Evolutionary conservation across 2,329 filamentous ascomycete species (phyloP).

Genomic region (Aspergillus aculeatus): DNA sequence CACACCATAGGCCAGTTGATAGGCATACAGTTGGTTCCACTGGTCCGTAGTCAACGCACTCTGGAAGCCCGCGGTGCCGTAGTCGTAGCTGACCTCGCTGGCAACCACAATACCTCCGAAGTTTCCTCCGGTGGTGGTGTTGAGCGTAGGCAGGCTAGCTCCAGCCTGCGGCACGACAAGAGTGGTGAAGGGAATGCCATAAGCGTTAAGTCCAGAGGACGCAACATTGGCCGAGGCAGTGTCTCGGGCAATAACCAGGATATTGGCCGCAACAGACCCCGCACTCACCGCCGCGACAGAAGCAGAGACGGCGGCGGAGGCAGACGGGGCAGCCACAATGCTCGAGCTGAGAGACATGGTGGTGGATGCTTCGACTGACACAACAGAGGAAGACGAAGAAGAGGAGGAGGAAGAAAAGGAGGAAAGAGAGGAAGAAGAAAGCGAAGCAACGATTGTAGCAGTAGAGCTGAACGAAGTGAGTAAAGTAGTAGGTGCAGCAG

Average conservation of each 20-base stretch:
- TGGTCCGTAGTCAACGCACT: slow-evolving; percentile 58
- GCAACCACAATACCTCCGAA: slow-evolving; percentile 60
- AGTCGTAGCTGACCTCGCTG: slow-evolving; percentile 56
- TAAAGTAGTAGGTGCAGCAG: slow-evolving; percentile 12
- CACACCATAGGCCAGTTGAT: slow-evolving; percentile 58
- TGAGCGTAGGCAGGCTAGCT: slow-evolving; percentile 53
- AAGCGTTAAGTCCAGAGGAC: slow-evolving; percentile 57
- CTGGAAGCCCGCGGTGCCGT: slow-evolving; percentile 45
- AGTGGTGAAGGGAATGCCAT: slow-evolving; percentile 60
- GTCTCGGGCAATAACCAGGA: slow-evolving; percentile 59
- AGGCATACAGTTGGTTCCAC: slow-evolving; percentile 57
- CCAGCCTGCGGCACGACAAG: slow-evolving; percentile 56
- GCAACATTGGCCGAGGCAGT: slow-evolving; percentile 49
- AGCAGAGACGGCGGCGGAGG: slow-evolving; percentile 3
- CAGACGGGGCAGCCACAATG: slow-evolving; percentile 12
- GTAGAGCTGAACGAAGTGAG: slow-evolving; percentile 10
- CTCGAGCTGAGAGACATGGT: slow-evolving; percentile 27
- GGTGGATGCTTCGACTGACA: slow-evolving; percentile 8
- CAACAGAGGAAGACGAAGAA: slow-evolving; percentile 3
- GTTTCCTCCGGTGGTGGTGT: slow-evolving; percentile 52
- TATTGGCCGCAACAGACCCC: slow-evolving; percentile 41
- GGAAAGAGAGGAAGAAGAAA: slow-evolving; percentile 7
- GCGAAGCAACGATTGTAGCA: slow-evolving; percentile 8
- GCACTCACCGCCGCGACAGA: slow-evolving; percentile 20
- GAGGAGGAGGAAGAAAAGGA: slow-evolving; percentile 4